Base-by-base conservation (phyloP, 1,284 basidiomycete genomes). In the Neonothopanus nambi region DNA sequence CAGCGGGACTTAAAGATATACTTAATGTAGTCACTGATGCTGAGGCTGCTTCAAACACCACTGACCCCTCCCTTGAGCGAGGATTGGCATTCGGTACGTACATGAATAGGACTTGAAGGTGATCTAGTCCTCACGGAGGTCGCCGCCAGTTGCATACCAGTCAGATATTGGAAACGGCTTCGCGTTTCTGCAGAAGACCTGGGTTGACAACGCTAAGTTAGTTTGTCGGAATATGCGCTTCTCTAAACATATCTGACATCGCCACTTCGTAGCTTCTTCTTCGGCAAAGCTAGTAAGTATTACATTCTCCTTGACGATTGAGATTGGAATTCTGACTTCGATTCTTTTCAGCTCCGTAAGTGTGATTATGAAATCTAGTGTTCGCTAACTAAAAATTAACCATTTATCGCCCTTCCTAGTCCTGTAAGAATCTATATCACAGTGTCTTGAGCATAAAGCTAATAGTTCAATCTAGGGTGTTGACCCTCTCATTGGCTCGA, bases 131-230 rank as follows among this genome's bases (percentile, higher is more conserved):
- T n/a, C n/a, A n/a, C n/a, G n/a, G n/a, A n/a, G n/a, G n/a, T n/a
- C n/a, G n/a, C n/a, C n/a, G 11, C 42, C 8, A 58, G 57, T 67
- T 13, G 58, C 59, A 47, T 69, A 69, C 48, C 67, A 69, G 53
- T 63, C 64, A 23, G 54, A 51, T 36, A 57, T 69, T 36, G 51
- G 30, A 13, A 41, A 59, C 4, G 67, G 67, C 7, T 69, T 68
- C 58, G 55, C 57, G 3, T 70, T 70, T 58, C 55, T 70, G 15
- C 68, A 69, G 50, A 53, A 60, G 57, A 44, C 41, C 37, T 71
- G 69, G 69, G 64, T 64, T 23, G 67, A 70, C 54, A 59, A 52
- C 42, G 40, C 52, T 8, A 56, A 45, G 62, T 63, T 13, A 20
- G 59, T 53, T 9, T 5, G n/a, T n/a, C 8, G 9, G 8, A 37